Evolutionary conservation across 2,329 filamentous ascomycete genomes (phyloP).

Genomic region (Pseudomassariella vexata): DNA sequence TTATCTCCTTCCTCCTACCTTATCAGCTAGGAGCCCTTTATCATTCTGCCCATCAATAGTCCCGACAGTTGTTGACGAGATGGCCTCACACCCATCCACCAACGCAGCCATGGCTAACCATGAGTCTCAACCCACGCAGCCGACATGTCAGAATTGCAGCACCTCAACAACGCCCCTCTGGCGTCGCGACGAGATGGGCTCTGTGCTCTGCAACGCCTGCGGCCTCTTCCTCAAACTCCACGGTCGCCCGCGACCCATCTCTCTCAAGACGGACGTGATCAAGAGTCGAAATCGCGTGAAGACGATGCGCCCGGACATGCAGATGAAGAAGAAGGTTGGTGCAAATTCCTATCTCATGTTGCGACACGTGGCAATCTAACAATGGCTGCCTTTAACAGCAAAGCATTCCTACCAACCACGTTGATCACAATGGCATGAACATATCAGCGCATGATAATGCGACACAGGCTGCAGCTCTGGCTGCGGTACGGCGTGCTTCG

Average conservation of each 20-base stretch:
- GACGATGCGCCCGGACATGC: slow-evolving; percentile 70
- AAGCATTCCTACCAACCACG: slow-evolving; percentile 26
- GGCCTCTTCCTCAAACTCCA: slow-evolving; percentile 97
- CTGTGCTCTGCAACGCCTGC: slow-evolving; percentile 97
- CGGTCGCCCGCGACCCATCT: slow-evolving; percentile 86
- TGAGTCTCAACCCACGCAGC: slow-evolving; percentile 66
- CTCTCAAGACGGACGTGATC: slow-evolving; percentile 97
- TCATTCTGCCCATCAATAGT: not conserved
- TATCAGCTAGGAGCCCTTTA: no score
- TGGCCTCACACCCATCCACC: slow-evolving; percentile 30
- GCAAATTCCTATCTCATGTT: slow-evolving; percentile 4
- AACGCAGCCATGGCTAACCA: slow-evolving; percentile 47
- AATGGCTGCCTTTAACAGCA: slow-evolving; percentile 30
- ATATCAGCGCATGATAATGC: slow-evolving; percentile 45
- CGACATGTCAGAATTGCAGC: slow-evolving; percentile 91
- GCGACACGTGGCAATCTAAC: not conserved
- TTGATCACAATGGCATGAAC: slow-evolving; percentile 55
- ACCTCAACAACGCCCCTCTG: slow-evolving; percentile 95
- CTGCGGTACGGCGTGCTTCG: slow-evolving; percentile 52
- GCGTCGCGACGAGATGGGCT: slow-evolving; percentile 93
- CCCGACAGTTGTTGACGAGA: no score
- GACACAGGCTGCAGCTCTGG: slow-evolving; percentile 48
- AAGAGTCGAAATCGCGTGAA: slow-evolving; percentile 99
- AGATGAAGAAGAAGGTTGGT: slow-evolving; percentile 71
- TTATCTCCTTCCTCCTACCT: not conserved